These are phyloP conservation scores for Nannochloropsis granulata DNA, from an alignment of 108 stramenopile species.

Conservation along the genomic window DNA sequence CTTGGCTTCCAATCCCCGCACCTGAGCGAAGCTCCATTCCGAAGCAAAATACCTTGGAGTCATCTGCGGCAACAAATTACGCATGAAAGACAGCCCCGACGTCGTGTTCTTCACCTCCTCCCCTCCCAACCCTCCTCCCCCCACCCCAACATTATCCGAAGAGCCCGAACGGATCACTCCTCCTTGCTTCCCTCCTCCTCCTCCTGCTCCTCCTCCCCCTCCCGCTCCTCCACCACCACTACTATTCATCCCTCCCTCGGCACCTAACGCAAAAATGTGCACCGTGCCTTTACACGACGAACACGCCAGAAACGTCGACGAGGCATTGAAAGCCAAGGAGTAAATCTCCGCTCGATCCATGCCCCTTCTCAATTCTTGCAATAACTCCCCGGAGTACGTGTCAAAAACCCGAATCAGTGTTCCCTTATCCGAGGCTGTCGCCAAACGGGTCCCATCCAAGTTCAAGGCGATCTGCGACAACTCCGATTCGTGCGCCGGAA, in stretches of 20 bases:
- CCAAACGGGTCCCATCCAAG: constrained; percentile 64
- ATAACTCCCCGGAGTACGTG: constrained; percentile 43
- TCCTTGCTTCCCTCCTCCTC: neutral
- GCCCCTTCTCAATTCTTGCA: constrained; percentile 80
- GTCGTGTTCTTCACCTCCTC: neutral
- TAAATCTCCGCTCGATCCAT: constrained; percentile 78
- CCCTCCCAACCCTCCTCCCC: neutral
- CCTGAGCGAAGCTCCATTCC: constrained; percentile 4
- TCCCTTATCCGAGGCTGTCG: constrained; percentile 78
- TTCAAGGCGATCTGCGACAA: constrained; percentile 62
- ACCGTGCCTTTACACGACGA: constrained; percentile 86
- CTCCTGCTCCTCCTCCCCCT: neutral
- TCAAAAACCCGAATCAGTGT: constrained; percentile 72
- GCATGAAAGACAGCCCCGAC: neutral
- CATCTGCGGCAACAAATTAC: neutral
- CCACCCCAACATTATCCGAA: neutral
- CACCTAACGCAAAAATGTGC: constrained; percentile 51
- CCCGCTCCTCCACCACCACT: neutral
- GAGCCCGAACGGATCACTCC: neutral
- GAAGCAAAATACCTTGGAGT: neutral
- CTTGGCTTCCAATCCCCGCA: neutral
- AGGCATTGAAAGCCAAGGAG: constrained; percentile 68
- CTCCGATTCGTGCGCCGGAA: constrained; percentile 84
- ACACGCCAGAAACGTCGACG: constrained; percentile 69
- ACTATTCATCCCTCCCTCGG: neutral